phyloP scores from a whole-genome alignment of 1,284 basidiomycete species.

The Fomitopsis pinicola region DNA sequence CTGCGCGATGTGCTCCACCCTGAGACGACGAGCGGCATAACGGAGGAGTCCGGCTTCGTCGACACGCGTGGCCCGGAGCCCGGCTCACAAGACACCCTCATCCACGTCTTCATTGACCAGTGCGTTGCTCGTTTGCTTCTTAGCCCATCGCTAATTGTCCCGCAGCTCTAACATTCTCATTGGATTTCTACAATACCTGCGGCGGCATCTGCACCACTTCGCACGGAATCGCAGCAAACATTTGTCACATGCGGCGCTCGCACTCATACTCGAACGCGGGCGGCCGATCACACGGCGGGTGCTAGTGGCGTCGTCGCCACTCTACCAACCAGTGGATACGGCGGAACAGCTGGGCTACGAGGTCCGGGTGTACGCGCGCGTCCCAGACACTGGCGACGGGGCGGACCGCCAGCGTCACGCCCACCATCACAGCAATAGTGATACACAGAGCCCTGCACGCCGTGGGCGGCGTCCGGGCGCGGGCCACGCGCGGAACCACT shows the following conservation, averaged over 20 bases:
- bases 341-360: slow-evolving; percentile 78
- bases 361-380: slow-evolving; percentile 72
- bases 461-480: slow-evolving; percentile 2
- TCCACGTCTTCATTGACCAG: slow-evolving; percentile 89
- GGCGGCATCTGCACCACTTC: slow-evolving; percentile 41
- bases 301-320: slow-evolving; percentile 75
- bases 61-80: slow-evolving; percentile 51
- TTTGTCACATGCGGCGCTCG: slow-evolving; percentile 64
- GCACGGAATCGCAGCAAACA: slow-evolving; percentile 34
- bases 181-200: slow-evolving; percentile 64
- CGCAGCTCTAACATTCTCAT: slow-evolving; percentile 80
- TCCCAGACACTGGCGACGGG: slow-evolving; percentile 67
- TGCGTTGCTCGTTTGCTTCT: slow-evolving; percentile 27
- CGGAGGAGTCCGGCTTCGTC: slow-evolving; percentile 29
- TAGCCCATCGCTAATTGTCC: slow-evolving; percentile 3
- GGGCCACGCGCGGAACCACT: slow-evolving; percentile 15
- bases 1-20: slow-evolving; percentile 42
- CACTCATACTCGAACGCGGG: slow-evolving; percentile 71
- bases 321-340: slow-evolving; percentile 77
- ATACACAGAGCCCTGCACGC: slow-evolving; percentile 9
- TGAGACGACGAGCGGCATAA: slow-evolving; percentile 24
- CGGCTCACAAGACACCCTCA: slow-evolving; percentile 48
- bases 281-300: slow-evolving; percentile 65
- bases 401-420: slow-evolving; percentile 38
- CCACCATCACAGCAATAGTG: slow-evolving; percentile 15